These are phyloP conservation scores for Paralagenidium karlingii DNA, from an alignment of 352 stramenopile genomes.

Conservation along the genomic window DNA sequence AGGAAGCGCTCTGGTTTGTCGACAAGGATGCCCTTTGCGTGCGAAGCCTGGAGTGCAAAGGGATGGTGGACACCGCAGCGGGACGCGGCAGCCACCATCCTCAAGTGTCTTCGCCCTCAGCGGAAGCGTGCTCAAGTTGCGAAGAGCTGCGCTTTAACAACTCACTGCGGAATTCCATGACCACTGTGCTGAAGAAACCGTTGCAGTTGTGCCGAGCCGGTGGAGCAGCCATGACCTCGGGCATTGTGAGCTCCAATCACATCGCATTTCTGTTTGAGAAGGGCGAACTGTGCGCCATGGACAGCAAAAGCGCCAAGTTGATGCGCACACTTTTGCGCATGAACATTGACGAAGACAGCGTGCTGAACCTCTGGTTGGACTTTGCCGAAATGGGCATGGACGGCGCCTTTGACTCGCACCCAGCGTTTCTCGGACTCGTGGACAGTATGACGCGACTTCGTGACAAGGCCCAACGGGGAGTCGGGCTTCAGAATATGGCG, in stretches of 20 bases:
- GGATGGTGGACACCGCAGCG: conserved; percentile 23
- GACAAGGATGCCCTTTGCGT: conserved; percentile 63
- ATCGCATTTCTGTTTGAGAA: conserved; percentile 36
- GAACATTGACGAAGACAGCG: conserved; percentile 21
- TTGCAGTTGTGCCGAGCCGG: not conserved
- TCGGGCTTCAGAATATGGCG: conserved; percentile 72
- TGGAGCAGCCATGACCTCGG: conserved; percentile 13
- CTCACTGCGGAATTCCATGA: conserved; percentile 22
- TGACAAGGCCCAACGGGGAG: conserved; percentile 59
- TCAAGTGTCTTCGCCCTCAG: no score
- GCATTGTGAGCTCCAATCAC: conserved; percentile 36
- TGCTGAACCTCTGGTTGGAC: conserved; percentile 44
- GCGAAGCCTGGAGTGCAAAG: conserved; percentile 53
- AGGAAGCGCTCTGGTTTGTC: conserved; percentile 64
- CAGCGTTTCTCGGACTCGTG: conserved; percentile 43
- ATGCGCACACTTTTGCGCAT: conserved; percentile 41
- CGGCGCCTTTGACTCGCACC: conserved; percentile 40
- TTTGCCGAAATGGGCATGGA: conserved; percentile 56
- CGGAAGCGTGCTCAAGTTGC: conserved; percentile 40
- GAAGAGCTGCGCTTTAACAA: conserved; percentile 31
- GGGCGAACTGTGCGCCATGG: conserved; percentile 46
- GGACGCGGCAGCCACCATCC: conserved; percentile 16
- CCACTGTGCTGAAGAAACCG: conserved; percentile 1
- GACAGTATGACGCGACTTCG: conserved; percentile 65
- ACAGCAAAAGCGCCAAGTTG: conserved; percentile 27